These are phyloP conservation scores for Balansia obtecta DNA, from an alignment of 2,329 filamentous ascomycete species.

Conservation along the genomic window DNA sequence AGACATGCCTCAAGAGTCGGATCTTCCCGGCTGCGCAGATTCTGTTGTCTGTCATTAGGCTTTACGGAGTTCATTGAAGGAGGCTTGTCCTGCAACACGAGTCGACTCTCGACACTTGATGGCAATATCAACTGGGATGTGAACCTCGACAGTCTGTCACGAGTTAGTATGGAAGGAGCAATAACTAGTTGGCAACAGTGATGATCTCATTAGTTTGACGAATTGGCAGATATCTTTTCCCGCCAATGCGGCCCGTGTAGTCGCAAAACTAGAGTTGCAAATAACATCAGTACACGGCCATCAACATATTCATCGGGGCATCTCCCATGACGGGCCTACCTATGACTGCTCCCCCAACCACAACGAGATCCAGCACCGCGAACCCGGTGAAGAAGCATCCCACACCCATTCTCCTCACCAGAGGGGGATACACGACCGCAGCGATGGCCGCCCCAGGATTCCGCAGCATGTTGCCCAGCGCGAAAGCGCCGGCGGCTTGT, in stretches of 20 bases:
- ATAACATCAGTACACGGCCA: neutral
- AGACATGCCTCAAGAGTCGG: too few species aligned
- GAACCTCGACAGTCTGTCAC: neutral
- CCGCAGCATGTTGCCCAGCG: slow-evolving; percentile 26
- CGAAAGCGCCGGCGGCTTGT: slow-evolving; percentile 27
- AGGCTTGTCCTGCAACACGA: too few species aligned
- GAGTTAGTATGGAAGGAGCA: neutral
- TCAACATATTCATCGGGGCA: neutral
- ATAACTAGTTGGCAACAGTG: neutral
- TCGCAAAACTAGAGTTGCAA: neutral
- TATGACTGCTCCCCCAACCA: slow-evolving; percentile 13
- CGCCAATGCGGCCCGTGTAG: neutral
- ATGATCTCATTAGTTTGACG: neutral
- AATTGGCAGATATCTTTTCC: neutral
- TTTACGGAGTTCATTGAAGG: too few species aligned
- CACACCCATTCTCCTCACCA: slow-evolving; percentile 22
- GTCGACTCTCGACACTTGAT: neutral
- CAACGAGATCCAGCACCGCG: slow-evolving; percentile 17
- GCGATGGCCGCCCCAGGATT: slow-evolving; percentile 27
- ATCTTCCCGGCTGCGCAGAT: too few species aligned
- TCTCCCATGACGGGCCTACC: slow-evolving; percentile 7
- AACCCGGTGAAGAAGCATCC: slow-evolving; percentile 29
- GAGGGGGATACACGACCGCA: slow-evolving; percentile 20
- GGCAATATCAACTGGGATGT: neutral
- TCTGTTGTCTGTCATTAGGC: too few species aligned